Conservation (phyloP, 306 rosid genomes). For the Trifolium dubium region DNA sequence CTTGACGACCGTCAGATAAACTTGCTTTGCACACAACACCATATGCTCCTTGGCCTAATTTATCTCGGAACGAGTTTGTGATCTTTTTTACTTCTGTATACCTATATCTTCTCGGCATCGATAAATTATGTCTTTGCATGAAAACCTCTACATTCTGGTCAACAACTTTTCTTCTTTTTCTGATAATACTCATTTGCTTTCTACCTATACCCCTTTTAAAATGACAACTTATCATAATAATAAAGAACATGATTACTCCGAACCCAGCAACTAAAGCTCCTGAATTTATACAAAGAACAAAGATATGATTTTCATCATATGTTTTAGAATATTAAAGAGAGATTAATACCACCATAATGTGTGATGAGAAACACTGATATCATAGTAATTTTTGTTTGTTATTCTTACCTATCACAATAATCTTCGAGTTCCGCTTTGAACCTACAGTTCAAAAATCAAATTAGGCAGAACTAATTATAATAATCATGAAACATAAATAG, state of each 20-base stretch:
- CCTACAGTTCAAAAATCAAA: neutral
- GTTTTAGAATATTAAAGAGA: neutral
- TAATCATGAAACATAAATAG: neutral
- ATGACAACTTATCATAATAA: neutral
- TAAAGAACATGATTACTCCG: neutral
- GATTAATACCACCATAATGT: neutral
- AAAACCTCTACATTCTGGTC: slow-evolving; percentile 13
- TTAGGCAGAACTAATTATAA: neutral
- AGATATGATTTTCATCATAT: neutral
- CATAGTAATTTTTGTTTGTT: neutral
- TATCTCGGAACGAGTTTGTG: slow-evolving; percentile 43
- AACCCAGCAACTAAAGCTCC: neutral
- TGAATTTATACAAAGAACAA: neutral
- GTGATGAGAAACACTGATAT: neutral
- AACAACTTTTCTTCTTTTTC: neutral
- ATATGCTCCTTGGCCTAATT: slow-evolving; percentile 51
- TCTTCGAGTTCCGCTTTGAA: neutral
- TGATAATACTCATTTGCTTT: slow-evolving; percentile 27
- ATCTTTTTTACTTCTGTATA: slow-evolving; percentile 46
- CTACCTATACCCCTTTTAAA: neutral
- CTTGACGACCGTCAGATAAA: slow-evolving; percentile 43
- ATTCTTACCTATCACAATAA: neutral
- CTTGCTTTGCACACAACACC: slow-evolving; percentile 49
- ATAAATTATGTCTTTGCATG: slow-evolving; percentile 13
- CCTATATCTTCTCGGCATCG: neutral